These are phyloP conservation scores for Prinsepia uniflora DNA, from an alignment of 306 rosid species.

Conservation along the genomic window DNA sequence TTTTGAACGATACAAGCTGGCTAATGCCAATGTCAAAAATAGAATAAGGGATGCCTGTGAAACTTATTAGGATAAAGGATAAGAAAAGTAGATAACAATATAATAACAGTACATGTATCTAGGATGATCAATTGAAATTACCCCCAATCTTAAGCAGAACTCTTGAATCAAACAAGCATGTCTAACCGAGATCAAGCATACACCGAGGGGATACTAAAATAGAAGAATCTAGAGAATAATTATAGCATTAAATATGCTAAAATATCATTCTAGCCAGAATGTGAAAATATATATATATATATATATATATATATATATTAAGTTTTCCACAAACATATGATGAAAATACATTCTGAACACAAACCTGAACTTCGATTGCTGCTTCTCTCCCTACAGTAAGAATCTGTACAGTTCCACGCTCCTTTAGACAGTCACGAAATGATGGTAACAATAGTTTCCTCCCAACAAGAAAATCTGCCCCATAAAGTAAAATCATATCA, in stretches of 20 bases:
- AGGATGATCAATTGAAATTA: neutral
- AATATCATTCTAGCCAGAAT: neutral
- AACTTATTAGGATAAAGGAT: neutral
- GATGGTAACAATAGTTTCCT: slow-evolving; percentile 85
- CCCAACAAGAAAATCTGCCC: slow-evolving; percentile 88
- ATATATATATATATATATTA: neutral
- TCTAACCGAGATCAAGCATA: neutral
- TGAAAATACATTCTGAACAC: slow-evolving; percentile 23
- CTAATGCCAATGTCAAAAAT: neutral
- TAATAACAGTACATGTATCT: neutral
- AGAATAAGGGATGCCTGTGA: neutral
- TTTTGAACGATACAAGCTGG: slow-evolving; percentile 1
- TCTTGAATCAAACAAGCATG: neutral
- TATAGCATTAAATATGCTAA: neutral
- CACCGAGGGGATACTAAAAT: neutral
- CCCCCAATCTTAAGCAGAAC: neutral
- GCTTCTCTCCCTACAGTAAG: slow-evolving; percentile 86
- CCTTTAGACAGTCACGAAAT: slow-evolving; percentile 80
- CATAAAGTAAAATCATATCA: slow-evolving; percentile 66
- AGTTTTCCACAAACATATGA: slow-evolving; percentile 8
- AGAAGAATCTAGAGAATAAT: neutral
- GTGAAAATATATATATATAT: neutral
- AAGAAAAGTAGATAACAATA: neutral
- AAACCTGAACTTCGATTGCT: slow-evolving; percentile 97
- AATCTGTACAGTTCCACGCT: slow-evolving; percentile 95